A percentile compares a stretch with the other conserved stretches of the same genome.
phyloP scores from a whole-genome alignment of 345 rosid genomes.

The Gossypioides kirkii region DNA sequence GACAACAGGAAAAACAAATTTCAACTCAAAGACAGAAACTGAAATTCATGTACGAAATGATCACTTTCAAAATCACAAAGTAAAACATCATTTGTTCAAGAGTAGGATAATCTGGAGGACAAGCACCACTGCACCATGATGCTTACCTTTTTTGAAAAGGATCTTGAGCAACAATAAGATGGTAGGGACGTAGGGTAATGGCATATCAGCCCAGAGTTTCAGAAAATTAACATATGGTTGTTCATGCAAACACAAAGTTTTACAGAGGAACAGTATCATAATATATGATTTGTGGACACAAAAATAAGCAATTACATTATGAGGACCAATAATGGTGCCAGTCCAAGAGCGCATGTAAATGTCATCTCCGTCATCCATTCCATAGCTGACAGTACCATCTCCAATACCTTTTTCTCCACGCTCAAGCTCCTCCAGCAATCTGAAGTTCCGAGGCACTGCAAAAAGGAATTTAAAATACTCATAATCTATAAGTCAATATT shows the following conservation, averaged over 20 bases:
- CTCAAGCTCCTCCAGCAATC: conserved; percentile 87
- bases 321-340: conserved; percentile 89
- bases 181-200: neutral
- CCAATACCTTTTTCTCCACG: conserved; percentile 94
- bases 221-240: neutral
- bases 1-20: conserved; percentile 13
- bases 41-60: neutral
- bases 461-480: conserved; percentile 3
- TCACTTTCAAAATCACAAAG: neutral
- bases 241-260: neutral
- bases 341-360: conserved; percentile 94
- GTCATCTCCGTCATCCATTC: conserved; percentile 93
- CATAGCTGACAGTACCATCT: conserved; percentile 90
- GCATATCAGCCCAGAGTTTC: neutral
- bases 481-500: neutral
- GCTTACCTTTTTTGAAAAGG: neutral
- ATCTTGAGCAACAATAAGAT: neutral
- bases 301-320: conserved; percentile 54
- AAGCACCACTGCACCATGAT: neutral
- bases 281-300: neutral
- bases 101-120: neutral
- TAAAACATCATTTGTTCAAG: neutral
- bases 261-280: neutral
- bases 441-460: conserved; percentile 78
- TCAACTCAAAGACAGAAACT: neutral